These are phyloP conservation scores for Casuarina glauca DNA, from an alignment of 306 rosid genomes.

Conservation along the genomic window DNA sequence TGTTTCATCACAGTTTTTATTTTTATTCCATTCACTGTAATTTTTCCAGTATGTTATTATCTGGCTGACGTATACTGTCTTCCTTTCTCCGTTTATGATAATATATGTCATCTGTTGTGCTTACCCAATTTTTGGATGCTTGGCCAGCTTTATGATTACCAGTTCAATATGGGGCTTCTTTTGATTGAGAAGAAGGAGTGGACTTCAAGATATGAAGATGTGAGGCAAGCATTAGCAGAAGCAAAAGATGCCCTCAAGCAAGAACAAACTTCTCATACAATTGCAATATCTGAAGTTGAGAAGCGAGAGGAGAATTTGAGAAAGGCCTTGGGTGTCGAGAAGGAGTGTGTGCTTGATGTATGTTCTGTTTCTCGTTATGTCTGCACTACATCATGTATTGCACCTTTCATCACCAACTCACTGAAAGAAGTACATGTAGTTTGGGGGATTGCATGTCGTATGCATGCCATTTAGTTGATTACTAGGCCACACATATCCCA, in stretches of 20 bases:
- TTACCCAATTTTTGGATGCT: conserved; percentile 20
- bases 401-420: neutral
- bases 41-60: neutral
- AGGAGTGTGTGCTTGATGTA: conserved; percentile 93
- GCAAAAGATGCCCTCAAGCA: conserved; percentile 63
- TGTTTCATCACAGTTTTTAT: neutral
- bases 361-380: conserved; percentile 35
- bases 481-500: neutral
- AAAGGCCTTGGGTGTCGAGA: conserved; percentile 96
- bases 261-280: conserved; percentile 70
- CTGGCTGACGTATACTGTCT: neutral
- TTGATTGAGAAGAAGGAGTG: conserved; percentile 97
- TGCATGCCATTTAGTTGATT: neutral
- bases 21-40: neutral
- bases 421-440: neutral
- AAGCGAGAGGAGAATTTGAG: conserved; percentile 79
- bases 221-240: conserved; percentile 53
- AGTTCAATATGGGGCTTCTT: conserved; percentile 95
- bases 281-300: conserved; percentile 72
- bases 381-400: neutral
- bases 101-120: neutral
- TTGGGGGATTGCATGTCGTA: neutral
- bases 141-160: conserved; percentile 88
- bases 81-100: neutral
- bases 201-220: conserved; percentile 60